Evolutionary conservation across 257 asterid species (phyloP).

Genomic region (Leonotis leonurus): DNA sequence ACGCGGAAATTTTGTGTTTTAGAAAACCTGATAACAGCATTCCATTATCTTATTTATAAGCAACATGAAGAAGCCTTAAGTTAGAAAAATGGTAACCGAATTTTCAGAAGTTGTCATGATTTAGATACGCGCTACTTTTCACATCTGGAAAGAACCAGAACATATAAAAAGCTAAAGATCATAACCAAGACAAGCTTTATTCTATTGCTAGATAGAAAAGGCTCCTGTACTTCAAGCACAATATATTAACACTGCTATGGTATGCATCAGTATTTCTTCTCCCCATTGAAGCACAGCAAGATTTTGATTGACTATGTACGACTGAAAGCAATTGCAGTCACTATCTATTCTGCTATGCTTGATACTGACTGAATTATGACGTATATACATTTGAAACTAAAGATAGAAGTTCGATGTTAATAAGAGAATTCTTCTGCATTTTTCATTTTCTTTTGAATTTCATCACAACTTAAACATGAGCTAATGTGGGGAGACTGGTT

Average conservation of each 20-base stretch:
- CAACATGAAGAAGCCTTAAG: neutral
- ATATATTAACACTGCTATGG: neutral
- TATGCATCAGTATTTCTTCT: neutral
- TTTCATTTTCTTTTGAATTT: neutral
- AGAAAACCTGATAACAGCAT: neutral
- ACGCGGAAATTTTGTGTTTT: too few species aligned
- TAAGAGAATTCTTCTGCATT: neutral
- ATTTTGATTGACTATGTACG: too few species aligned
- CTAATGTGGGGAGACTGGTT: neutral
- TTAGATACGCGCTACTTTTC: neutral
- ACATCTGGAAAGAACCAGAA: neutral
- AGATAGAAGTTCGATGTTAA: neutral
- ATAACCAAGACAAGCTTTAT: neutral
- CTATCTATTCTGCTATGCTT: too few species aligned
- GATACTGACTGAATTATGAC: too few species aligned
- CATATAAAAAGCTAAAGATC: conserved; percentile 1
- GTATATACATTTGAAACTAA: too few species aligned
- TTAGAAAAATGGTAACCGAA: neutral
- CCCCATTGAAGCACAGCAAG: too few species aligned
- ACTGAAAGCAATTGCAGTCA: neutral
- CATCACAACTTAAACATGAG: too few species aligned
- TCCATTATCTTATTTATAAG: neutral
- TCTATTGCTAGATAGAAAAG: neutral
- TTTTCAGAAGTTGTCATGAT: neutral
- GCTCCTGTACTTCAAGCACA: neutral